Evolutionary conservation across 495 filamentous ascomycete species (phyloP).

Genomic region (Xanthoparmelia taractica): DNA sequence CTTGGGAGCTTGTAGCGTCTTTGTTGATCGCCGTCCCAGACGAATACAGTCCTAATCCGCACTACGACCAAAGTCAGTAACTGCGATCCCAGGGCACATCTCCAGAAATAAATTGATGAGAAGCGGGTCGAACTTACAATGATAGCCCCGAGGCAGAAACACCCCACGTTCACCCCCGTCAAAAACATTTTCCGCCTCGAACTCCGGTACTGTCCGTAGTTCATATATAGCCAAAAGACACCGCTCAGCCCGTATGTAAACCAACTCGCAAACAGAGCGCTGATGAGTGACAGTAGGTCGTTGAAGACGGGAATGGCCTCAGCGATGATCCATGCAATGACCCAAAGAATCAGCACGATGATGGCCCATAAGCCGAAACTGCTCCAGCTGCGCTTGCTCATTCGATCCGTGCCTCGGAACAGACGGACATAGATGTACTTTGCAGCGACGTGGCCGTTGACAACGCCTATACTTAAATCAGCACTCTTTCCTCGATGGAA

Average conservation of each 20-base stretch:
- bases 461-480: too few relatives aligned
- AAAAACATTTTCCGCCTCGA: constrained; percentile 32
- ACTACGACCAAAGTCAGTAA: constrained; percentile 26
- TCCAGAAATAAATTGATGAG: background rate
- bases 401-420: constrained; percentile 47
- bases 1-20: constrained; percentile 29
- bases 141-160: constrained; percentile 31
- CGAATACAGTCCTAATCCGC: constrained; percentile 39
- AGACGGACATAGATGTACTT: constrained; percentile 62
- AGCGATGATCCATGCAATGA: constrained; percentile 64
- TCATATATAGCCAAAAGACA: constrained; percentile 41
- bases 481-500: too few relatives aligned
- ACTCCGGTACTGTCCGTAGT: constrained; percentile 30
- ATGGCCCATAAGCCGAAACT: constrained; percentile 47
- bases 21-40: constrained; percentile 39
- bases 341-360: constrained; percentile 51
- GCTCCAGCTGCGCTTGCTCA: constrained; percentile 52
- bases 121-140: constrained; percentile 28
- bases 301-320: constrained; percentile 67
- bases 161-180: constrained; percentile 29
- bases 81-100: background rate
- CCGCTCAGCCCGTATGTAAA: constrained; percentile 41
- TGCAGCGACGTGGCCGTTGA: constrained; percentile 56
- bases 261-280: constrained; percentile 31
- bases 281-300: constrained; percentile 49